A percentile compares a stretch with the other conserved stretches of the same genome.
Evolutionary conservation across 2,329 filamentous ascomycete genomes (phyloP).

Genomic region (Cercospora canescens): DNA sequence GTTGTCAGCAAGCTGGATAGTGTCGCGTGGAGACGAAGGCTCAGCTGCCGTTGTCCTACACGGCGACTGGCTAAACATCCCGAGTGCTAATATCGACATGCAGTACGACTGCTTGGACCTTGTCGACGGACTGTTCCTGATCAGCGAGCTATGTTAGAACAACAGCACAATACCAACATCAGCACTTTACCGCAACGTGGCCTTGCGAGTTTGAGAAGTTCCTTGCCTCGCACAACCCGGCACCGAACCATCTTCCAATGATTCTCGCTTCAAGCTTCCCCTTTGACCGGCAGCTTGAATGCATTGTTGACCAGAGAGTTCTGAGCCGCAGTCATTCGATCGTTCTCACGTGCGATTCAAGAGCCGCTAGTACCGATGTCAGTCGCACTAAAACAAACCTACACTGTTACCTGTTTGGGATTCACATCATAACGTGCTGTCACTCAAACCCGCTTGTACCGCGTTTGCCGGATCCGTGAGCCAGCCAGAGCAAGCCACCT

Average conservation of each 20-base stretch:
- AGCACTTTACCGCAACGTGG: too few relatives aligned
- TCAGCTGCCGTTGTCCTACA: too few relatives aligned
- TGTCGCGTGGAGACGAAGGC: too few relatives aligned
- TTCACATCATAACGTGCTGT: not conserved
- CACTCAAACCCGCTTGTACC: constrained; percentile 5
- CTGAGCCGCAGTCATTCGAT: not conserved
- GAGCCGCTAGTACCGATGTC: constrained; percentile 2
- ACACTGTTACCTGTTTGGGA: constrained; percentile 2
- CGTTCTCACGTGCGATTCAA: not conserved
- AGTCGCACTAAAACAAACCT: constrained; percentile 3
- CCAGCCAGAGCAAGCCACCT: constrained; percentile 2
- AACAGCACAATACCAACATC: too few relatives aligned
- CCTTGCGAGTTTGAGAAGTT: too few relatives aligned
- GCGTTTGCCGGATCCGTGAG: constrained; percentile 8
- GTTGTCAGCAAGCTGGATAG: too few relatives aligned
- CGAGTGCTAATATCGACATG: too few relatives aligned
- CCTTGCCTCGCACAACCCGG: not conserved
- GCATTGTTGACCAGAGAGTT: not conserved
- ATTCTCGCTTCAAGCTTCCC: not conserved
- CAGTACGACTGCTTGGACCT: too few relatives aligned
- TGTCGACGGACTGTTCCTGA: too few relatives aligned
- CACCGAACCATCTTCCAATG: not conserved
- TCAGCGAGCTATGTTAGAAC: too few relatives aligned
- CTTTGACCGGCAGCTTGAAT: not conserved
- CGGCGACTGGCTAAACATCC: too few relatives aligned